Percentiles rank a stretch among this genome's conserved stretches.
These are phyloP conservation scores for Solanum paucissectum DNA, from an alignment of 257 asterid species.

Conservation along the genomic window DNA sequence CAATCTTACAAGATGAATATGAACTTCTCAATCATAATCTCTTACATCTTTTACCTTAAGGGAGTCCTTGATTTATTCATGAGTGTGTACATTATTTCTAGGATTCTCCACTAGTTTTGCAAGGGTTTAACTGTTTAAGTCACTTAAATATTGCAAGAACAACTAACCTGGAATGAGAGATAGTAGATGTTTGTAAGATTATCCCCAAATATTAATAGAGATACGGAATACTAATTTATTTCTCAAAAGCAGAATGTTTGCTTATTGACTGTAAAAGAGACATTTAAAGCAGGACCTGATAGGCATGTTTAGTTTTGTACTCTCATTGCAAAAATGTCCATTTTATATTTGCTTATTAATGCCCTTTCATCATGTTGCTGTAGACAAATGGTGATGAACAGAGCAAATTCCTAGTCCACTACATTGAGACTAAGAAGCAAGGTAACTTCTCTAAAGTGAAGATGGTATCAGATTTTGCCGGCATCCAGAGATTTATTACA, in stretches of 20 bases:
- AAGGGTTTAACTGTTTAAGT: neutral
- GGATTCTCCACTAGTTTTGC: neutral
- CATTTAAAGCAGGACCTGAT: neutral
- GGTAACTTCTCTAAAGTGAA: constrained; percentile 41
- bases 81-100: neutral
- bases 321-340: neutral
- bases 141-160: neutral
- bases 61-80: neutral
- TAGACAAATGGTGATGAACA: constrained; percentile 88
- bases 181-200: neutral
- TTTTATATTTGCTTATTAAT: neutral
- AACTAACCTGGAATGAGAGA: neutral
- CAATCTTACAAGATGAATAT: neutral
- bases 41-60: neutral
- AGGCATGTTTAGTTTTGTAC: neutral
- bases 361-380: constrained; percentile 6
- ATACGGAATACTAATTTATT: neutral
- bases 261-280: neutral
- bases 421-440: constrained; percentile 31
- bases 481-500: constrained; percentile 63
- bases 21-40: neutral
- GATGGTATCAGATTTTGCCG: constrained; percentile 53
- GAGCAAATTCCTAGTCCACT: constrained; percentile 44
- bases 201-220: neutral
- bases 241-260: neutral